Conservation (phyloP, 2,329 filamentous ascomycete genomes). For the Coniochaeta sp. region DNA sequence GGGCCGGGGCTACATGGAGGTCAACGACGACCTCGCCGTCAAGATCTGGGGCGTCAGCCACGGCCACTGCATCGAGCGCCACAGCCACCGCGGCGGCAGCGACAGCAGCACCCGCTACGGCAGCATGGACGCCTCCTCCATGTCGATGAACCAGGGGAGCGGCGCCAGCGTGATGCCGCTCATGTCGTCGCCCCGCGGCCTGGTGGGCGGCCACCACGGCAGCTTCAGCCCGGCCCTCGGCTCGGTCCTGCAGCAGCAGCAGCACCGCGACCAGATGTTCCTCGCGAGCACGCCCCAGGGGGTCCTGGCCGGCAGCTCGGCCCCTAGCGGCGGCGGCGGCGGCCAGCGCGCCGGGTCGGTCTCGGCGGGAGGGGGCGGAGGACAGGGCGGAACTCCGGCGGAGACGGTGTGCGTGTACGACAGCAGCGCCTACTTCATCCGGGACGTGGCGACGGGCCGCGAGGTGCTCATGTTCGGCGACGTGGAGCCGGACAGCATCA, state of each 20-base stretch:
- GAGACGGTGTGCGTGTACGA: slow-evolving; percentile 66
- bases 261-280: slow-evolving; percentile 15
- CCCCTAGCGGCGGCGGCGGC: neutral
- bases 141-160: slow-evolving; percentile 3
- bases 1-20: slow-evolving; percentile 75
- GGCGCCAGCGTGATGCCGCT: slow-evolving; percentile 8
- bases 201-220: slow-evolving; percentile 18
- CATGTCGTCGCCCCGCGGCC: slow-evolving; percentile 18
- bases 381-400: too few species aligned
- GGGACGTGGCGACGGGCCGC: slow-evolving; percentile 58
- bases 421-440: slow-evolving; percentile 90
- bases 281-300: slow-evolving; percentile 5
- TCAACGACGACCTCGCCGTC: slow-evolving; percentile 82
- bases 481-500: slow-evolving; percentile 85
- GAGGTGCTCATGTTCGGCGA: slow-evolving; percentile 95
- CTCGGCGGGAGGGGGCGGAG: slow-evolving; percentile 3
- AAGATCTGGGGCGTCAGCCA: slow-evolving; percentile 85
- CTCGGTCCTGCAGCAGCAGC: slow-evolving; percentile 13
- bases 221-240: slow-evolving; percentile 12
- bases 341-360: slow-evolving; percentile 7
- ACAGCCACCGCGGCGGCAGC: slow-evolving; percentile 59
- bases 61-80: slow-evolving; percentile 75
- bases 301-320: slow-evolving; percentile 4
- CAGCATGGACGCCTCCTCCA: slow-evolving; percentile 37
- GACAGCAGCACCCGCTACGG: slow-evolving; percentile 41